Conservation (phyloP, 305 asterid genomes). For the Fraxinus sp. region DNA sequence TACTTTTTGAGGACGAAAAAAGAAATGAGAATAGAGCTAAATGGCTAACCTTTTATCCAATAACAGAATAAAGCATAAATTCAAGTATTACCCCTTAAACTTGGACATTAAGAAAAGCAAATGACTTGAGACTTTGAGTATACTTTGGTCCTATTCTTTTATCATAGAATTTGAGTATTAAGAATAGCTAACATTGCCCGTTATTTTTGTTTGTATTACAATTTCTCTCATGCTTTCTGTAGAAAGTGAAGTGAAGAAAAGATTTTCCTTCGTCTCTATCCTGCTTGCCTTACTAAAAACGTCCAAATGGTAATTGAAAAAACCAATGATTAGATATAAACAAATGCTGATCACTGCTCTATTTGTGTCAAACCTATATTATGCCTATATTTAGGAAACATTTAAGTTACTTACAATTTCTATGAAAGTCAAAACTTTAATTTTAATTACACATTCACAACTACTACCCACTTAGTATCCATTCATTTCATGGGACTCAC, state of each 20-base stretch:
- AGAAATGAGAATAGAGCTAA: not conserved
- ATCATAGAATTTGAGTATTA: not conserved
- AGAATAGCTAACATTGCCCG: not conserved
- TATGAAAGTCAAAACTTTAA: not conserved
- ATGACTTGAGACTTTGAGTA: not conserved
- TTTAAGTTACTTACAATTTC: not conserved
- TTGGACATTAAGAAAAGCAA: conserved; percentile 2
- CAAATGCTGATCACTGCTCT: not conserved
- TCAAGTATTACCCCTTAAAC: not conserved
- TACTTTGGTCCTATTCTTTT: not conserved
- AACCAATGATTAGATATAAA: not conserved
- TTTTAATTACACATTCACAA: not conserved
- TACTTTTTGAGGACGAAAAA: not conserved
- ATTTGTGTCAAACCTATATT: not conserved
- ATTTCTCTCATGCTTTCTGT: conserved; percentile 13
- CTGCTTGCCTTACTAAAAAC: not conserved
- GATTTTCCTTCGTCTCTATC: not conserved
- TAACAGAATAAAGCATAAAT: not conserved
- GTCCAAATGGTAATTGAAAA: not conserved
- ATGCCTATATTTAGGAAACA: not conserved
- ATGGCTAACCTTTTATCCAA: not conserved
- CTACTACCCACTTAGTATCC: not conserved
- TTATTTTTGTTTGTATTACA: not conserved
- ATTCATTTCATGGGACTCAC: not conserved
- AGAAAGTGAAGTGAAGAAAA: not conserved